Percentiles rank a stretch among this genome's conserved stretches.
Evolutionary conservation across 352 stramenopile genomes (phyloP).

Genomic region (Globisporangium takayamanum): DNA sequence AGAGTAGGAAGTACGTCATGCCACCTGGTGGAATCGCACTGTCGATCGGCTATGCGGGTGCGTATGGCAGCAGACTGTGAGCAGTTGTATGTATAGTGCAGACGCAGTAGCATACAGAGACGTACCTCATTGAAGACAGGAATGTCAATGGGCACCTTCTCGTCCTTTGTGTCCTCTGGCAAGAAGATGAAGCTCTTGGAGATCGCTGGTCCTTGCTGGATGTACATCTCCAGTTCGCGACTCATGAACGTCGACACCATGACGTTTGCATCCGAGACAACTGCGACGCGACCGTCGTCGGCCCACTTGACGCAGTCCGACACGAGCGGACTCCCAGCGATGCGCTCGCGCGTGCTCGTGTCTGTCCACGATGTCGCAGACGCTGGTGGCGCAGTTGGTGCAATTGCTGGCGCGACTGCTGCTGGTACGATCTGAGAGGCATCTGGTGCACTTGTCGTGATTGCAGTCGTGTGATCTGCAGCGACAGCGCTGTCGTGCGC

Average conservation of each 20-base stretch:
- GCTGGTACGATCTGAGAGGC: background rate
- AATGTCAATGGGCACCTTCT: constrained; percentile 46
- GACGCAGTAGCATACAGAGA: too few relatives aligned
- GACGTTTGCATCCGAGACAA: constrained; percentile 69
- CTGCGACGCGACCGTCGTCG: constrained; percentile 62
- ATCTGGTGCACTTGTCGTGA: too few relatives aligned
- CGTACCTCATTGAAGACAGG: constrained; percentile 37
- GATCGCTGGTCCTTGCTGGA: constrained; percentile 63
- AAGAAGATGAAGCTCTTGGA: constrained; percentile 83
- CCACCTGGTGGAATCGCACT: constrained; percentile 23
- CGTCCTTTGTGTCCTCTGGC: constrained; percentile 26
- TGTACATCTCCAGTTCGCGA: constrained; percentile 75
- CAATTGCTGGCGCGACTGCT: background rate
- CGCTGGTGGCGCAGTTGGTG: background rate
- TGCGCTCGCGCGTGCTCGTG: constrained; percentile 54
- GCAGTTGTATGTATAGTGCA: background rate
- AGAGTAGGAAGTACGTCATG: constrained; percentile 55
- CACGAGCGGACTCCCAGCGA: constrained; percentile 63
- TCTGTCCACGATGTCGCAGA: constrained; percentile 18
- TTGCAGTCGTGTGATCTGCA: too few relatives aligned
- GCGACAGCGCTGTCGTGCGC: too few relatives aligned
- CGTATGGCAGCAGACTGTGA: background rate
- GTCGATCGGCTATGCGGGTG: constrained; percentile 15
- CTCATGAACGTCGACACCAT: constrained; percentile 75
- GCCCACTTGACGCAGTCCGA: constrained; percentile 62